A percentile compares a stretch with the other conserved stretches of the same genome.
These are phyloP conservation scores for Rhodotorula mucilaginosa DNA, from an alignment of 1,284 basidiomycete species.

Conservation along the genomic window DNA sequence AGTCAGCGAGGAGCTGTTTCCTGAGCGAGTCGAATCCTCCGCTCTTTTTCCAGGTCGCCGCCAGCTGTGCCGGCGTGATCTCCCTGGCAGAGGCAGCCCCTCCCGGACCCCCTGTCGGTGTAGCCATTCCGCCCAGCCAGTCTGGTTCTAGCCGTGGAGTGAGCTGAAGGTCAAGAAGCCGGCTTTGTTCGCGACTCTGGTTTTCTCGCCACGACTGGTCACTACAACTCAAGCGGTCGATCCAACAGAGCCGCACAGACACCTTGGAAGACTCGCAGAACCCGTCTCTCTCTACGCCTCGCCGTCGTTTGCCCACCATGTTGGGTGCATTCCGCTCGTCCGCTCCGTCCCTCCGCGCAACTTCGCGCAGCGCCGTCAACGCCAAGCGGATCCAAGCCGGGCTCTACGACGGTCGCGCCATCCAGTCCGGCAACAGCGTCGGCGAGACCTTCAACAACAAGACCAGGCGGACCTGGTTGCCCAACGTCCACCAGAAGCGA, in stretches of 20 bases:
- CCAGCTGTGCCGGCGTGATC: constrained; percentile 22
- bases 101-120: not conserved
- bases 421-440: constrained; percentile 82
- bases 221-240: no score
- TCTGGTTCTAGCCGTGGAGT: not conserved
- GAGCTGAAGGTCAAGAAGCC: not conserved
- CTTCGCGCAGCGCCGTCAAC: constrained; percentile 34
- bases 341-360: constrained; percentile 25
- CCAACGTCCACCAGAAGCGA: constrained; percentile 75
- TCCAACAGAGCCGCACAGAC: not conserved
- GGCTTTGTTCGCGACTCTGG: no score
- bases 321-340: constrained; percentile 11
- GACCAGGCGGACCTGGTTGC: constrained; percentile 84
- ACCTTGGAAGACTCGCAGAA: not conserved
- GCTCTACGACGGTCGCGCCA: constrained; percentile 74
- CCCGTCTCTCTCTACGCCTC: not conserved
- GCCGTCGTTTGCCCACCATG: not conserved
- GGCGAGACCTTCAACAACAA: constrained; percentile 80
- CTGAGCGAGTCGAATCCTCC: constrained; percentile 31
- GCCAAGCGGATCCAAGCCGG: constrained; percentile 37
- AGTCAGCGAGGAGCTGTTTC: constrained; percentile 20
- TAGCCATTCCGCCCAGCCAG: not conserved
- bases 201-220: no score
- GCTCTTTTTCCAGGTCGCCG: constrained; percentile 12
- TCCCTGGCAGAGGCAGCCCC: not conserved